Percentiles rank a stretch among this genome's conserved stretches.
Conservation (phyloP, 2,329 filamentous ascomycete genomes). For the Cercospora canescens region DNA sequence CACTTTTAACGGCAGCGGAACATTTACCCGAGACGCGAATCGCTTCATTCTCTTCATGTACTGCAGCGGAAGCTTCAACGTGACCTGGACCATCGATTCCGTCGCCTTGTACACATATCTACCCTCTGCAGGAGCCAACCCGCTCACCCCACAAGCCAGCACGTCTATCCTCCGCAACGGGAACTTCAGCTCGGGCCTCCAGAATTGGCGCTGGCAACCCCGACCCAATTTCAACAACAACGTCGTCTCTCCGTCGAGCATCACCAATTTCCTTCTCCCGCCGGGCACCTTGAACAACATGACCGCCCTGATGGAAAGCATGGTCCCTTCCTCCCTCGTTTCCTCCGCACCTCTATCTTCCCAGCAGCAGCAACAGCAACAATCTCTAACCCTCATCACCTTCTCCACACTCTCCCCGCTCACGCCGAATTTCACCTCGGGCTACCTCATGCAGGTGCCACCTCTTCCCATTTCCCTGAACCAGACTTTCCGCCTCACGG, state of each 20-base stretch:
- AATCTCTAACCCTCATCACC: neutral
- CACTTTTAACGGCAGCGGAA: slow-evolving; percentile 6
- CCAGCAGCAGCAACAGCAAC: neutral
- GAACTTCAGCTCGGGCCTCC: neutral
- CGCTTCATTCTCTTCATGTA: slow-evolving; percentile 6
- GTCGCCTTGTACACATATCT: neutral
- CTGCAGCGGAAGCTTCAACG: slow-evolving; percentile 1
- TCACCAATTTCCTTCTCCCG: neutral
- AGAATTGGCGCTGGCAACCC: neutral
- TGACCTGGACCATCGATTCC: slow-evolving; percentile 1
- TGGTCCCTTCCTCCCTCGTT: neutral
- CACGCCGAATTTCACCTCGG: neutral
- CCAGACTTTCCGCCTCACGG: slow-evolving; percentile 1
- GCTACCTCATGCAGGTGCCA: neutral
- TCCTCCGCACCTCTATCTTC: neutral
- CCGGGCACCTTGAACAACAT: neutral
- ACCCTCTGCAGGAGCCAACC: neutral
- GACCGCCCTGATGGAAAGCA: neutral
- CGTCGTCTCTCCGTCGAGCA: neutral
- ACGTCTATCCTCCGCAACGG: neutral
- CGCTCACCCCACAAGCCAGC: neutral
- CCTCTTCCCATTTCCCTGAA: neutral
- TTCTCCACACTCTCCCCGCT: neutral
- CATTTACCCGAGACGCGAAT: neutral
- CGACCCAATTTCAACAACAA: neutral